Base-by-base conservation (phyloP, 495 filamentous ascomycete species). In the Podospora pseudocomata region DNA sequence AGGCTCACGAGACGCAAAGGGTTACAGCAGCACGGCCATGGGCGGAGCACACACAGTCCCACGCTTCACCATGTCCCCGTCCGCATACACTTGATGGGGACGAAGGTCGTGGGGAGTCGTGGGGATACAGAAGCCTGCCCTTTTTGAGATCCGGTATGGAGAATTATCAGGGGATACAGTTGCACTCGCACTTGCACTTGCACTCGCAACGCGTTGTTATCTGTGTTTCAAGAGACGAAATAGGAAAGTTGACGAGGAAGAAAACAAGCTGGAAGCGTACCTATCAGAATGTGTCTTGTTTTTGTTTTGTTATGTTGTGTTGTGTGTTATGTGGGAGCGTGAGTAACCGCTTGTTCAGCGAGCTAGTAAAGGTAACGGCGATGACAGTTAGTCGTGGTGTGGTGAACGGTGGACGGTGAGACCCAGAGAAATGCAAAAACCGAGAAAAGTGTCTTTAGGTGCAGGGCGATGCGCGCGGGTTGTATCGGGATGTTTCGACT, bases 1-100 rank as follows among this genome's bases (percentile, higher is more conserved):
- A 66, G 64, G 72, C 70, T 67, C 67, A 65, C 71, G 73, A 72
- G 70, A 75, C 73, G 73, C 65, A 62, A 66, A 71, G 64, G 70
- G 73, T 66, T 58, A 66, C 70, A 66, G 64, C 63, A 66, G 63
- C 39, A 49, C 58, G 69, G 55, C 65, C 27, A 20, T 68, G 64
- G 64, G 65, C 64, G 67, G 26, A 57, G 54, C 54, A 32, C 54
- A 23, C 20, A 23, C 64, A 67, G 60, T 70, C 68, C 64, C 66
- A 65, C 68, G 59, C 68, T 63, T 59, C 64, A 70, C 27, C 66
- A 57, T 60, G 66, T 19, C 54, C 15, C 55, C n/a, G 55, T 58
- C 55, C 55, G 23, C 55, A 58, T 20, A 20, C 55, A 58, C 55
- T 58, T 58, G 55, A 58, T 58, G 55, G 55, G n/a, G 11, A 58